Evolutionary conservation across 352 stramenopile species (phyloP), one percentile per base, ranked within the genome.

Genomic region (Phytophthora meadii): DNA sequence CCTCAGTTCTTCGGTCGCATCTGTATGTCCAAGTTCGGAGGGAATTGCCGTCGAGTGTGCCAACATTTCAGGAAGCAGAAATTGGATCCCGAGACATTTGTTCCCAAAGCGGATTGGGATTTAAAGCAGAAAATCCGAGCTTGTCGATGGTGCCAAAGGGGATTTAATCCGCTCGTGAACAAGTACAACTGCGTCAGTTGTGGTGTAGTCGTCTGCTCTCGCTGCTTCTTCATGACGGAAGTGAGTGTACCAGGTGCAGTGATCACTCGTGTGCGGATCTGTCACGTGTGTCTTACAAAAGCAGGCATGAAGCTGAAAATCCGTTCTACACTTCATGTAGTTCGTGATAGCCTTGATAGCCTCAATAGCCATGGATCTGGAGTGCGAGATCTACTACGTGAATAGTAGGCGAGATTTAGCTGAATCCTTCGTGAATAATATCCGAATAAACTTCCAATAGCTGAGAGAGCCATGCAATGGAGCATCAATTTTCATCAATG

Each of bases 21-120:
- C 28, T 63, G 76, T 44, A 84, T 88, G 72, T 66, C 68, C 3
- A 54, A 64, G 22, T 82, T 88, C 22, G 75, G 77, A 7, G 77
- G 39, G 30, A 82, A 75, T 61, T 70, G 81, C 17, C 36, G 45
- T 25, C 76, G 77, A 4, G 54, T 88, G 0, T 86, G 76, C 25
- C 56, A 68, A 28, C 61, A 86, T 48, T 84, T 81, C 52, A 65
- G 69, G 14, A 78, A 70, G n/a, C 56, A 54, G 3, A 37, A 67
- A 17, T 40, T 84, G 1, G 53, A 84, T 12, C 62, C 74, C 0
- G 63, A 73, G 36, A 79, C 54, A 6, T 88, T 88, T 49, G 46
- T 54, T 14, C 60, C 32, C 12, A 63, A 45, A 8, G 36, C 30
- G 14, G 19, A 79, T 27, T 88, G 78, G 76, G 49, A 28, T 14